These are phyloP conservation scores for Vigna unguiculata DNA, from an alignment of 306 rosid species.

Conservation along the genomic window DNA sequence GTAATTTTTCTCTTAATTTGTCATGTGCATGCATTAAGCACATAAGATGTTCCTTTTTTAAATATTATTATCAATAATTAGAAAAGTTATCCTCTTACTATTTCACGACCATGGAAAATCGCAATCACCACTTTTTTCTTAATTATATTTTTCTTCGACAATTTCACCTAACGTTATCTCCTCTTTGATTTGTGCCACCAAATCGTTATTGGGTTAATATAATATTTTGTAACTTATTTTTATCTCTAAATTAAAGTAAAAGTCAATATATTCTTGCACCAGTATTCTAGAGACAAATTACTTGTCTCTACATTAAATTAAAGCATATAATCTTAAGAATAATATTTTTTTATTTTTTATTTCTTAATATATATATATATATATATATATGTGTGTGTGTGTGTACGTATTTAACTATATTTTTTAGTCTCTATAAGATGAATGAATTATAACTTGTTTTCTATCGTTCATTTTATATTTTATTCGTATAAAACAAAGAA, in stretches of 20 bases:
- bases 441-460: too few relatives aligned
- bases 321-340: neutral
- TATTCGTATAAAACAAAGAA: too few relatives aligned
- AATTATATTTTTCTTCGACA: slow-evolving; percentile 11
- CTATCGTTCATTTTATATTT: too few relatives aligned
- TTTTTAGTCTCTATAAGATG: too few relatives aligned
- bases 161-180: slow-evolving; percentile 38
- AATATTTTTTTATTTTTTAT: neutral
- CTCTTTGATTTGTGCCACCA: neutral
- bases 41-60: too few relatives aligned
- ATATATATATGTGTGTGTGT: too few relatives aligned
- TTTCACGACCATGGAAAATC: neutral
- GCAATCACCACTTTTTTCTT: slow-evolving; percentile 11
- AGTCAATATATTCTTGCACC: neutral
- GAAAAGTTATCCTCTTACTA: neutral
- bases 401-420: too few relatives aligned
- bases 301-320: neutral
- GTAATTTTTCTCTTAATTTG: neutral
- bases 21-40: too few relatives aligned
- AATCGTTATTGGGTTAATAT: neutral
- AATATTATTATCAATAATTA: neutral
- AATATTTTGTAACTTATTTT: neutral
- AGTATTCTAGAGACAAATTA: neutral
- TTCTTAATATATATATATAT: too few relatives aligned
- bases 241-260: neutral